Conservation (phyloP, 768 basidiomycete species). For the Boletus eberwhitei region DNA sequence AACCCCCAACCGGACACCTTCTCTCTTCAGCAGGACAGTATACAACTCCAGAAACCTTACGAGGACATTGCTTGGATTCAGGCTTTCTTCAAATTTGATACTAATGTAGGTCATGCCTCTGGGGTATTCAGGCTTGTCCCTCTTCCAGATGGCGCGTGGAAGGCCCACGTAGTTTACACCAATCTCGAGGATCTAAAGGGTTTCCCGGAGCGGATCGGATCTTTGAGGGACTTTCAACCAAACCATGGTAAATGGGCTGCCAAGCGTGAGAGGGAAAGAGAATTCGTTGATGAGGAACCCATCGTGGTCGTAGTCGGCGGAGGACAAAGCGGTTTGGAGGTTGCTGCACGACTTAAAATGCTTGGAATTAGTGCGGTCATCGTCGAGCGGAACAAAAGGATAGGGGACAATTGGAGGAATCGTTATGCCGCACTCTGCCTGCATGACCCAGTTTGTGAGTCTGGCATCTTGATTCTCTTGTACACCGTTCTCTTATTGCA, state of each 20-base stretch:
- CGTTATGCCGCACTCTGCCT: constrained; percentile 29
- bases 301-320: constrained; percentile 50
- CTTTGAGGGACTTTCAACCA: constrained; percentile 41
- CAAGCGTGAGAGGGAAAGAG: constrained; percentile 26
- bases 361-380: constrained; percentile 19
- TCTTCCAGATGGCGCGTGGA: constrained; percentile 40
- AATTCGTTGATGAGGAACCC: constrained; percentile 42
- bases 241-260: constrained; percentile 32
- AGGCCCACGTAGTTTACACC: constrained; percentile 47
- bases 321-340: constrained; percentile 52
- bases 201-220: constrained; percentile 43
- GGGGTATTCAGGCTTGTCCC: constrained; percentile 50
- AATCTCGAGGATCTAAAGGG: constrained; percentile 49
- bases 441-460: constrained; percentile 33
- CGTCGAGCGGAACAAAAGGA: constrained; percentile 24
- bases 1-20: constrained; percentile 19
- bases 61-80: constrained; percentile 44
- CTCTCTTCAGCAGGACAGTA: constrained; percentile 19
- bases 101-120: constrained; percentile 35
- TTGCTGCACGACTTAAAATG: constrained; percentile 53
- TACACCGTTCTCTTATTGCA: not conserved
- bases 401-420: constrained; percentile 33
- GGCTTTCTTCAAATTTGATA: constrained; percentile 43
- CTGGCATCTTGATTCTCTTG: not conserved
- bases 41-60: constrained; percentile 27